phyloP scores from a whole-genome alignment of 2,329 filamentous ascomycete genomes.

The Botrytis byssoidea region DNA sequence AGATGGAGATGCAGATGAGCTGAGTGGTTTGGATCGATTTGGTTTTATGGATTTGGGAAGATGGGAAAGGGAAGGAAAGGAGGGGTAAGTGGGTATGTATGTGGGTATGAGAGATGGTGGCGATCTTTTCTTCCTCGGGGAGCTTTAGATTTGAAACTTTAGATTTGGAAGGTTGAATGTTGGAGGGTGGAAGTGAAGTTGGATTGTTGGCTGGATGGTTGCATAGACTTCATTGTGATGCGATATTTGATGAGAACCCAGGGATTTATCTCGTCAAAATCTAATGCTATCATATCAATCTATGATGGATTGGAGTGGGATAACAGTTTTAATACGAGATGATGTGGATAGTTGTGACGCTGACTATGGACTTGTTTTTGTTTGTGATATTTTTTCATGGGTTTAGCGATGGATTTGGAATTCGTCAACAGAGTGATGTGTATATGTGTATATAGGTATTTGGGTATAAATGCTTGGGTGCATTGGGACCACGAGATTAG shows the following conservation, averaged over 20 bases:
- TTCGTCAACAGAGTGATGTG: background rate
- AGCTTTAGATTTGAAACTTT: no score
- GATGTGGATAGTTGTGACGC: background rate
- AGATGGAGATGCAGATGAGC: background rate
- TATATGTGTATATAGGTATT: background rate
- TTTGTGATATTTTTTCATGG: background rate
- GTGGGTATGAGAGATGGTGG: background rate
- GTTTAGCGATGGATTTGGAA: background rate
- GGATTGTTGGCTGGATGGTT: background rate
- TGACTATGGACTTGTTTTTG: background rate
- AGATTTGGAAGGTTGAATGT: background rate
- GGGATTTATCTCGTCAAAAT: background rate
- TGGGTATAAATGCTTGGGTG: background rate
- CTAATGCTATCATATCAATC: background rate
- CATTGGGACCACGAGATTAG: background rate
- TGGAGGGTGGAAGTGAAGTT: background rate
- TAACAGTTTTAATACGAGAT: background rate
- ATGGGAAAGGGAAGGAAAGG: background rate
- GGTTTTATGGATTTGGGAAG: background rate
- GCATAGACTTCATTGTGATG: background rate
- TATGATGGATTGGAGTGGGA: background rate
- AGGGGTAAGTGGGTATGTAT: conserved; percentile 3
- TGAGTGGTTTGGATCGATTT: background rate
- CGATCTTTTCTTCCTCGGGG: background rate
- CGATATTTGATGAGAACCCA: background rate